These are phyloP conservation scores for Acer campestre DNA, from an alignment of 345 rosid genomes.

Conservation along the genomic window DNA sequence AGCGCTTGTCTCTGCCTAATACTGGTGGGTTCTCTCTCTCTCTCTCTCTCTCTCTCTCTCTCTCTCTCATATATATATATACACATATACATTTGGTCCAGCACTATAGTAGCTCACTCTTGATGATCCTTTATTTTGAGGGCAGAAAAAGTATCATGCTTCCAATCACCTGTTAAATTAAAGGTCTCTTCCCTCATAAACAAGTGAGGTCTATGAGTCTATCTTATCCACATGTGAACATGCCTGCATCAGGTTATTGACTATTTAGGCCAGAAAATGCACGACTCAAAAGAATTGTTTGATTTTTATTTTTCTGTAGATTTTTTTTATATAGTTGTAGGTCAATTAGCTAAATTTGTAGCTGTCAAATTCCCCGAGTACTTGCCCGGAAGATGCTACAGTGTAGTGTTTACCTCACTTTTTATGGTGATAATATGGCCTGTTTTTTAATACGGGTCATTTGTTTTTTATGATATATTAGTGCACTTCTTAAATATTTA, in stretches of 20 bases:
- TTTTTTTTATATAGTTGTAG: background rate
- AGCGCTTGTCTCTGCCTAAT: constrained; percentile 76
- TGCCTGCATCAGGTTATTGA: background rate
- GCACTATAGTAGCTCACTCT: background rate
- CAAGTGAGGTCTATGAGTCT: background rate
- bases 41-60: background rate
- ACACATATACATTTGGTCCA: background rate
- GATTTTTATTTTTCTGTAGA: background rate
- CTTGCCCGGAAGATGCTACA: background rate
- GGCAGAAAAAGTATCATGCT: no score
- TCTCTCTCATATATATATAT: no score
- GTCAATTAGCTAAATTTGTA: background rate
- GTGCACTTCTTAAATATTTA: background rate
- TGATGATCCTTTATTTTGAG: background rate
- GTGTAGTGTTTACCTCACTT: background rate
- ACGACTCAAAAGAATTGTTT: background rate
- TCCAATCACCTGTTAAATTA: background rate
- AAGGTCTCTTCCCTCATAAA: background rate
- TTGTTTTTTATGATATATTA: background rate
- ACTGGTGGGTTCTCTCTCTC: constrained; percentile 48
- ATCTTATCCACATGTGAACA: background rate
- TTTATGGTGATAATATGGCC: background rate
- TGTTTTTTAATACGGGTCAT: background rate
- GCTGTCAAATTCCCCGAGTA: background rate
- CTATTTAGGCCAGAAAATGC: background rate